Evolutionary conservation across 768 basidiomycete species (phyloP).

Genomic region (Amanita inopinata): DNA sequence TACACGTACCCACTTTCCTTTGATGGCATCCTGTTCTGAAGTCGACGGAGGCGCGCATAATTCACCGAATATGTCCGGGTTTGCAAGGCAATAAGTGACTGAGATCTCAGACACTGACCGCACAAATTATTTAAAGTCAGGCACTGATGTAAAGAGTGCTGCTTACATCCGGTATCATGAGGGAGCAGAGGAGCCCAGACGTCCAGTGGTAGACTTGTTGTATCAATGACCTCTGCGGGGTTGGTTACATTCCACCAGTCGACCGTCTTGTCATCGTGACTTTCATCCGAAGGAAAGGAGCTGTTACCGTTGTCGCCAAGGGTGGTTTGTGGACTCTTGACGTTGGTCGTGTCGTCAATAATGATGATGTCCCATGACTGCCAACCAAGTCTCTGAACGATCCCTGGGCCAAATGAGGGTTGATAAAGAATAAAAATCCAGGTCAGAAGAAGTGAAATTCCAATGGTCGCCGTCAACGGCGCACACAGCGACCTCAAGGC

Average conservation of each 20-base stretch:
- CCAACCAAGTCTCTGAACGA: conserved; percentile 73
- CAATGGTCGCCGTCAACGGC: conserved; percentile 50
- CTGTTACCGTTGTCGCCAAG: conserved; percentile 10
- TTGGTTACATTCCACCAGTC: conserved; percentile 66
- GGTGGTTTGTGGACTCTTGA: conserved; percentile 10
- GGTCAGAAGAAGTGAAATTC: conserved; percentile 64
- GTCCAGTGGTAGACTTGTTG: conserved; percentile 69
- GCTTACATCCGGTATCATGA: conserved; percentile 69
- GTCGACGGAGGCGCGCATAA: conserved; percentile 65
- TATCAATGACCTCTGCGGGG: conserved; percentile 34
- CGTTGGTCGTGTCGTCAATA: conserved; percentile 14
- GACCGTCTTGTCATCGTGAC: conserved; percentile 10
- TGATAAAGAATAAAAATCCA: conserved; percentile 78
- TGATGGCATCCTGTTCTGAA: conserved; percentile 61
- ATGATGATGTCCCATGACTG: conserved; percentile 74
- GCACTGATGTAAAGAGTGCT: no score
- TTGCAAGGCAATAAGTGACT: conserved; percentile 55
- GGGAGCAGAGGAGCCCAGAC: conserved; percentile 69
- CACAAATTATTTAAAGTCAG: no score
- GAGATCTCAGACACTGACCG: conserved; percentile 80
- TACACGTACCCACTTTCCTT: conserved; percentile 86
- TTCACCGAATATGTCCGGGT: conserved; percentile 44
- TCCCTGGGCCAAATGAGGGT: conserved; percentile 63
- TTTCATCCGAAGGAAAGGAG: conserved; percentile 10
- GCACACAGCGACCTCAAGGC: conserved; percentile 43